Evolutionary conservation across 257 asterid species (phyloP).

Genomic region (Nyctanthes arbortristis): DNA sequence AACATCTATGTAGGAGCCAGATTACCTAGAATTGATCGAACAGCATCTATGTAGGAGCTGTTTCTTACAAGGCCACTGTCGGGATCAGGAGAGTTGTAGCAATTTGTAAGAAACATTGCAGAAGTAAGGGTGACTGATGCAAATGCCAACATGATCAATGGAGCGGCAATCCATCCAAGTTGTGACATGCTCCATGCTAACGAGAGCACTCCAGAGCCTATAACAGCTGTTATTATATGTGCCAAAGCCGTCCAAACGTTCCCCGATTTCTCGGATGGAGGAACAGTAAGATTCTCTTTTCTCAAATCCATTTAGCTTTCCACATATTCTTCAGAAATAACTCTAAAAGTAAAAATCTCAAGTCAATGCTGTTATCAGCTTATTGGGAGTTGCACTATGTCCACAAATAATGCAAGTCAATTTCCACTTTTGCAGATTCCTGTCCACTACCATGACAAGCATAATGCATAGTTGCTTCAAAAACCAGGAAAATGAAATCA

Average conservation of each 20-base stretch:
- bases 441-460: no score
- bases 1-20: no score
- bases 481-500: no score
- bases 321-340: no score
- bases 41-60: slow-evolving; percentile 67
- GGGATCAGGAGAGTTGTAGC: slow-evolving; percentile 52
- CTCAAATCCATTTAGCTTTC: no score
- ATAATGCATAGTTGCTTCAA: no score
- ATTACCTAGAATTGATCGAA: slow-evolving; percentile 44
- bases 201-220: slow-evolving; percentile 82
- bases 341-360: neutral
- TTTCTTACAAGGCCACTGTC: slow-evolving; percentile 32
- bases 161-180: slow-evolving; percentile 90
- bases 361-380: no score
- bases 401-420: no score
- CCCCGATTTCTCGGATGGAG: slow-evolving; percentile 40
- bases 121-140: slow-evolving; percentile 60
- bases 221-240: slow-evolving; percentile 81
- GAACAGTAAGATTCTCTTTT: no score
- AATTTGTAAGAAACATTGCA: slow-evolving; percentile 49
- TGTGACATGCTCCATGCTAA: slow-evolving; percentile 79
- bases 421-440: no score
- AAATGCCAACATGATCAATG: slow-evolving; percentile 53
- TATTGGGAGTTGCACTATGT: no score
- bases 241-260: slow-evolving; percentile 81